Base-by-base conservation (phyloP, 2,329 filamentous ascomycete species). In the Phyllosticta capitalensis region DNA sequence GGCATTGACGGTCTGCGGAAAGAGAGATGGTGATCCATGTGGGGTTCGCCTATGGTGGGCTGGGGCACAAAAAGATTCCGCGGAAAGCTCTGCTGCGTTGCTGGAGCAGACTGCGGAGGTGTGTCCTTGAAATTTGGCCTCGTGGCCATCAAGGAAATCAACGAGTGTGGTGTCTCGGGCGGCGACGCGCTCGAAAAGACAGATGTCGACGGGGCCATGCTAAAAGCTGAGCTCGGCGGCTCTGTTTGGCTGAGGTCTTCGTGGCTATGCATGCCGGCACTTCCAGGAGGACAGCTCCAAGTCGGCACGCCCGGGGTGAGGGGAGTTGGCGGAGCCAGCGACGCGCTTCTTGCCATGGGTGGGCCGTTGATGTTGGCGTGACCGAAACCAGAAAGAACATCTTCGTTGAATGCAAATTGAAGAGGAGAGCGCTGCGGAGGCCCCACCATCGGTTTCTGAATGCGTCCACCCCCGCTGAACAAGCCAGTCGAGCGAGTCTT, bases 101-200 rank as follows among this genome's bases (percentile, higher is more conserved):
- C 75, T 14, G 78, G 78, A 45, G 78, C 78, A 24, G 77, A 79
- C 62, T 79, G 77, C 7, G 78, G 78, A 45, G 77, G 77, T 3
- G 78, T 78, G 60, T 78, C 76, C 54, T 75, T 75, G 60, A 73
- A 75, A 64, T 67, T 64, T 21, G 58, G 54, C 48, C 21, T 49
- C 48, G 28, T 55, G 45, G 17, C 58, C 53, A 28, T 56, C 51
- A n/a, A 56, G 6, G 10, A 54, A 52, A 20, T 52, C 58, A 52
- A 53, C 48, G 53, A 69, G 50, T 73, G 57, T 12, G 77, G 76
- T n/a, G 76, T 78, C 9, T 72, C 71, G 17, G 76, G 76, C n/a
- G 78, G 77, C 22, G 76, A 78, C 3, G 72, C 71, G 52, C 69
- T 69, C 58, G 69, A 74, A 20, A 69, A 67, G 55, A 68, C 67